Percentiles rank a stretch among this genome's conserved stretches.
phyloP scores from a whole-genome alignment of 805 yeast genomes.

The Candida alai region DNA sequence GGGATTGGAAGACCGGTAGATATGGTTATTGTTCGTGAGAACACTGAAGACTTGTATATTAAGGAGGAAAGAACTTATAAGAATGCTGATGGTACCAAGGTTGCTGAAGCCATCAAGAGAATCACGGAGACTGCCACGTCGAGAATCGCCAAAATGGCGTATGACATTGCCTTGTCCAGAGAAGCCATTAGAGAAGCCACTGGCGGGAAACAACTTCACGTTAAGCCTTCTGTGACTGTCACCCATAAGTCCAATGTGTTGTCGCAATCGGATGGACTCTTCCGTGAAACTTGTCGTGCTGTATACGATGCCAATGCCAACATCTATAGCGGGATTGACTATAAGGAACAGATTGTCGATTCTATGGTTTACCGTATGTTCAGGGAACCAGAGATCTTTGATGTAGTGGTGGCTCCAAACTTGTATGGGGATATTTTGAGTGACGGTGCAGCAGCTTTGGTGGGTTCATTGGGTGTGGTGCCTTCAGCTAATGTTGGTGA shows the following conservation, averaged over 20 bases:
- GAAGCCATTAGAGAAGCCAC: conserved; percentile 66
- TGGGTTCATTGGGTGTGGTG: conserved; percentile 96
- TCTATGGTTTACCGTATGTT: conserved; percentile 99
- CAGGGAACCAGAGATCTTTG: conserved; percentile 96
- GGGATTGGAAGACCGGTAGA: conserved; percentile 88
- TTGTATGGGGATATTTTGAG: conserved; percentile 95
- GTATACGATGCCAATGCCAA: conserved; percentile 57
- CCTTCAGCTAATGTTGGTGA: conserved; percentile 99
- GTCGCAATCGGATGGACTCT: conserved; percentile 88
- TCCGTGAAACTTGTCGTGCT: conserved; percentile 78
- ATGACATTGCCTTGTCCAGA: conserved; percentile 90
- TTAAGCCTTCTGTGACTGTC: conserved; percentile 71
- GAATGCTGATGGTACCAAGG: conserved; percentile 76
- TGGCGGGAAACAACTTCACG: conserved; percentile 26
- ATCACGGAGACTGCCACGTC: conserved; percentile 84
- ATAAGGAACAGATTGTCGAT: conserved; percentile 96
- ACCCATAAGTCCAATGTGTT: conserved; percentile 96
- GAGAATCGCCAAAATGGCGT: conserved; percentile 85
- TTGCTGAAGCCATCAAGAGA: conserved; percentile 97
- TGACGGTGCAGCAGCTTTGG: conserved; percentile 98
- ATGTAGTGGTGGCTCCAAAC: conserved; percentile 98
- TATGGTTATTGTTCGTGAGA: conserved; percentile 97
- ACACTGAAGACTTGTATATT: conserved; percentile 95
- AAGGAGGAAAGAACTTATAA: conserved; percentile 82
- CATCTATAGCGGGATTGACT: conserved; percentile 55